These are phyloP conservation scores for Fusarium dlaminii DNA, from an alignment of 2,329 filamentous ascomycete genomes.

Conservation along the genomic window DNA sequence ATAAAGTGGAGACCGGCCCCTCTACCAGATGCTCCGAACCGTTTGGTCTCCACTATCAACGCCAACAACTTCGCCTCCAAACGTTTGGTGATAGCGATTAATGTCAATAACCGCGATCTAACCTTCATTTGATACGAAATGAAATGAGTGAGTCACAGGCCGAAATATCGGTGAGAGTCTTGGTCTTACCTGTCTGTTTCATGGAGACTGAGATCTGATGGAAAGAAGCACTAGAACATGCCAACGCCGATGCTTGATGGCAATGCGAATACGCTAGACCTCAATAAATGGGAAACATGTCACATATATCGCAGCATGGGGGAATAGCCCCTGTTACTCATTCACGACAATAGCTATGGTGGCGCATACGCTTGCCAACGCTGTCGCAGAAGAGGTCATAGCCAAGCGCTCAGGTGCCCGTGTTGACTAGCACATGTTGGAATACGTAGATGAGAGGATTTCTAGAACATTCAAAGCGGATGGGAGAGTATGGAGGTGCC, in stretches of 20 bases:
- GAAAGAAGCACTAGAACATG: not conserved
- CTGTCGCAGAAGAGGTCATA: not conserved
- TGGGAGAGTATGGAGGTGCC: rapidly evolving
- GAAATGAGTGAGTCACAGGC: not conserved
- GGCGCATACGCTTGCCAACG: not conserved
- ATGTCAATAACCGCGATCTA: not conserved
- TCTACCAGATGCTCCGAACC: not conserved
- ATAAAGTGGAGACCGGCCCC: not conserved
- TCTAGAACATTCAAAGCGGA: not conserved
- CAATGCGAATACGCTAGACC: not conserved
- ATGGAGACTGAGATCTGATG: not conserved
- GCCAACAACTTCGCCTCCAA: not conserved
- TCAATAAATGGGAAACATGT: not conserved
- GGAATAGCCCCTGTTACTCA: not conserved
- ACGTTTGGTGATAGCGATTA: not conserved
- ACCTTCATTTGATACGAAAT: not conserved
- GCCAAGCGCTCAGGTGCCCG: not conserved
- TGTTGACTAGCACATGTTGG: not conserved
- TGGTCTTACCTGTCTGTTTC: not conserved
- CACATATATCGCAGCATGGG: rapidly evolving
- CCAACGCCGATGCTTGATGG: not conserved
- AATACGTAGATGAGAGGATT: not conserved
- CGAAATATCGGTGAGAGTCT: not conserved
- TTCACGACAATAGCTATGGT: not conserved
- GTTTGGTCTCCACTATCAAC: not conserved